Conservation (phyloP, 768 basidiomycete species). For the Hypholoma fasciculare region DNA sequence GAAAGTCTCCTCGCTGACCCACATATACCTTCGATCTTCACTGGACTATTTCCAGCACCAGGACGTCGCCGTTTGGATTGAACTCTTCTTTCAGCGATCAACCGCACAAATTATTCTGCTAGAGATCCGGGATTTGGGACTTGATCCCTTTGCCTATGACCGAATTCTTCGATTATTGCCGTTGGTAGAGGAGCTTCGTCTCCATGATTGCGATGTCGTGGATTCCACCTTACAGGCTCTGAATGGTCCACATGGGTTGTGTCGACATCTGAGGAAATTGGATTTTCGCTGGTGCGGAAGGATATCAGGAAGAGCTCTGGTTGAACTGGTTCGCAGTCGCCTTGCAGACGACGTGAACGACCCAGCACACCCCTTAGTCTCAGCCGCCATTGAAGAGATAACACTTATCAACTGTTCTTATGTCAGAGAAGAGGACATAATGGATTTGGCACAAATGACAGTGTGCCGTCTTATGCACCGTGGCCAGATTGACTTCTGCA, state of each 20-base stretch:
- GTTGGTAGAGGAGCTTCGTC: conserved; percentile 44
- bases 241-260: conserved; percentile 38
- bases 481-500: conserved; percentile 48
- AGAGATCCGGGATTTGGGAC: conserved; percentile 50
- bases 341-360: conserved; percentile 3
- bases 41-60: conserved; percentile 15
- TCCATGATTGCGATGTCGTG: conserved; percentile 60
- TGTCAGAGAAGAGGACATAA: conserved; percentile 53
- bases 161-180: conserved; percentile 29
- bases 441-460: conserved; percentile 47
- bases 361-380: neutral
- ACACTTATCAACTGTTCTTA: conserved; percentile 59
- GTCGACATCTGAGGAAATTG: conserved; percentile 46
- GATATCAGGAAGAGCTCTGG: conserved; percentile 50
- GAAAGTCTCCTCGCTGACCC: conserved; percentile 25
- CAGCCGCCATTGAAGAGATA: conserved; percentile 40
- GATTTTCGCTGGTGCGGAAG: conserved; percentile 64
- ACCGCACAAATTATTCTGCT: conserved; percentile 38
- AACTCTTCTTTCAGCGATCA: conserved; percentile 23
- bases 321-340: conserved; percentile 47
- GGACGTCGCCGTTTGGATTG: conserved; percentile 17
- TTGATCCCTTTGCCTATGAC: conserved; percentile 39
- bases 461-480: conserved; percentile 47
- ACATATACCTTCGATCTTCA: conserved; percentile 20
- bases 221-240: conserved; percentile 42